These are phyloP conservation scores for Apiotrichum gamsii DNA, from an alignment of 1,284 basidiomycete genomes.

Conservation along the genomic window DNA sequence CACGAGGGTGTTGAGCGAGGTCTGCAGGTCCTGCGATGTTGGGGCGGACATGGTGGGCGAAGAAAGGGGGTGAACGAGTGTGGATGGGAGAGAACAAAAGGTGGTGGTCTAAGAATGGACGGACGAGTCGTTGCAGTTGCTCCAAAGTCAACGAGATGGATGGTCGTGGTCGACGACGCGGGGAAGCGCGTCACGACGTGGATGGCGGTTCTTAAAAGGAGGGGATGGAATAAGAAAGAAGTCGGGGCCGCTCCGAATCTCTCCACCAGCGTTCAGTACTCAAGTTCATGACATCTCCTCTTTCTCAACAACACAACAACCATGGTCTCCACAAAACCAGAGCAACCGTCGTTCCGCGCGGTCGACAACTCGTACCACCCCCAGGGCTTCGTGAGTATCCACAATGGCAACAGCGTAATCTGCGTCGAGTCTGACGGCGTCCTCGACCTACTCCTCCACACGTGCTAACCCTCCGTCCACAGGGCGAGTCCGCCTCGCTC, in stretches of 20 bases:
- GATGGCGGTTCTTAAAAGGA: not conserved
- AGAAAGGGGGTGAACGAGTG: not conserved
- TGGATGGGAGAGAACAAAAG: not conserved
- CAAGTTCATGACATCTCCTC: too few relatives aligned
- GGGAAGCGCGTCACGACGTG: not conserved
- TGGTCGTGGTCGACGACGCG: not conserved
- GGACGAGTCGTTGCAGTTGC: not conserved
- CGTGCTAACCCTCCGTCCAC: constrained; percentile 6
- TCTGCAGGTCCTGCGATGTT: constrained; percentile 21
- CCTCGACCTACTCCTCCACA: too few relatives aligned
- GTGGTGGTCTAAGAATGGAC: not conserved
- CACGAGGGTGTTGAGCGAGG: constrained; percentile 59
- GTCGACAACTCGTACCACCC: constrained; percentile 26
- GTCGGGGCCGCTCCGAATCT: too few relatives aligned
- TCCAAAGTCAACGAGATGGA: too few relatives aligned
- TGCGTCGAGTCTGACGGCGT: too few relatives aligned
- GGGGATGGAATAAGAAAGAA: not conserved
- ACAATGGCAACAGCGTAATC: too few relatives aligned
- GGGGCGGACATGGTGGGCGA: not conserved
- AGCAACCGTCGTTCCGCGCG: too few relatives aligned
- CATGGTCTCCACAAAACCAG: too few relatives aligned
- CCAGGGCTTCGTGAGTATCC: constrained; percentile 14
- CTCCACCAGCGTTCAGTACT: not conserved
- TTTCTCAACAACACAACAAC: too few relatives aligned
- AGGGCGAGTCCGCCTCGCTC: constrained; percentile 80